Percentiles rank a stretch among this genome's conserved stretches.
Conservation (phyloP, 352 stramenopile genomes). For the Globisporangium yorkense region DNA sequence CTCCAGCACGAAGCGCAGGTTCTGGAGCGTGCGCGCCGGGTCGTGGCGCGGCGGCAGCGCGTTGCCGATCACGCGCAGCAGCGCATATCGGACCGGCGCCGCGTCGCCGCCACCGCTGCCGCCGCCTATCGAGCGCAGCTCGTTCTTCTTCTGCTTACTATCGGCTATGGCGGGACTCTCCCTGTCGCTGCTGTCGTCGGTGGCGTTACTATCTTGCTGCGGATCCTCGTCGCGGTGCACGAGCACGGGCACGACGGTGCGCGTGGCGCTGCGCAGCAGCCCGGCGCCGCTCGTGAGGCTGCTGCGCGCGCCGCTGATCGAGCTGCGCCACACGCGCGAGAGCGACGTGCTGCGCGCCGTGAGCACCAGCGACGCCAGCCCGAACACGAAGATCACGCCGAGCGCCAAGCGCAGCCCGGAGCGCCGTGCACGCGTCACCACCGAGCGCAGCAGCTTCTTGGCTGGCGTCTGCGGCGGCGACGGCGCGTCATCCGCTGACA, state of each 20-base stretch:
- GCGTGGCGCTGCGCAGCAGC: slow-evolving; percentile 8
- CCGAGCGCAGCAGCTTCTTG: slow-evolving; percentile 7
- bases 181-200: background rate
- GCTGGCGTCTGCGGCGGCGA: background rate
- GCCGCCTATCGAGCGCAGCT: background rate
- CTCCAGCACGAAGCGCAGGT: slow-evolving; percentile 48
- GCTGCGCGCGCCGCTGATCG: background rate
- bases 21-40: slow-evolving; percentile 26
- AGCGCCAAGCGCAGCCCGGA: slow-evolving; percentile 7
- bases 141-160: background rate
- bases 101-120: too few species aligned
- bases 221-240: slow-evolving; percentile 7
- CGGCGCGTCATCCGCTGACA: background rate
- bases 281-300: background rate
- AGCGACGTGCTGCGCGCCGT: slow-evolving; percentile 11
- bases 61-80: slow-evolving; percentile 43
- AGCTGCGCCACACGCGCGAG: slow-evolving; percentile 6
- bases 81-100: slow-evolving; percentile 17
- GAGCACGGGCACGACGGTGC: slow-evolving; percentile 13
- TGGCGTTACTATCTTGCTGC: slow-evolving; percentile 11
- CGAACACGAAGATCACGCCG: slow-evolving; percentile 14
- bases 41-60: slow-evolving; percentile 50
- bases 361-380: slow-evolving; percentile 11
- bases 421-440: slow-evolving; percentile 10
- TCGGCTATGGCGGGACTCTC: background rate